These are phyloP conservation scores for Pinus tabuliformis DNA, from an alignment of 75 land plant genomes.

Conservation along the genomic window DNA sequence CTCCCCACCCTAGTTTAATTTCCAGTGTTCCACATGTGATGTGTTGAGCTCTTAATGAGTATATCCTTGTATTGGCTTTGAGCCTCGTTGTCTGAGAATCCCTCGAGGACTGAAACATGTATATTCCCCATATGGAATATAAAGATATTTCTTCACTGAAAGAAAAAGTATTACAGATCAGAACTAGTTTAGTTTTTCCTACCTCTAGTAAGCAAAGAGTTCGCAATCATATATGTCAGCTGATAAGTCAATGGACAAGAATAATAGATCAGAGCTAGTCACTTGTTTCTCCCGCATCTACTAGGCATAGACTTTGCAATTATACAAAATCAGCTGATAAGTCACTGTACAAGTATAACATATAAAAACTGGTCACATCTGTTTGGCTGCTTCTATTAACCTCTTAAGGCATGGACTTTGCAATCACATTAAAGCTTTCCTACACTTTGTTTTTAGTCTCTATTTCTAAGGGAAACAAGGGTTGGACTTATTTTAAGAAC, in stretches of 20 bases:
- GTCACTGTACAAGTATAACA: too few species aligned
- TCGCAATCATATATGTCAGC: not conserved
- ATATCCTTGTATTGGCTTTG: too few species aligned
- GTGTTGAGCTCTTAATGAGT: too few species aligned
- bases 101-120: too few species aligned
- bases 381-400: too few species aligned
- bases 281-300: not conserved
- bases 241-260: not conserved
- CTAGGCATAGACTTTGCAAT: not conserved
- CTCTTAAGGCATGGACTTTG: too few species aligned
- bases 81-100: too few species aligned
- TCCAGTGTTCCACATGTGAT: too few species aligned
- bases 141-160: too few species aligned
- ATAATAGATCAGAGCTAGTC: not conserved
- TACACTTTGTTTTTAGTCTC: not conserved
- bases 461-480: not conserved
- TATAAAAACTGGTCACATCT: too few species aligned
- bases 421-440: not conserved
- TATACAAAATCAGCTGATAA: not conserved
- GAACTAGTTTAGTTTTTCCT: not conserved
- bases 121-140: too few species aligned
- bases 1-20: too few species aligned
- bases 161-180: not conserved
- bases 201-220: not conserved
- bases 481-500: not conserved